Evolutionary conservation across 495 filamentous ascomycete species (phyloP), one percentile per base, ranked within the genome.

Genomic region (Aspergillus panamensis): DNA sequence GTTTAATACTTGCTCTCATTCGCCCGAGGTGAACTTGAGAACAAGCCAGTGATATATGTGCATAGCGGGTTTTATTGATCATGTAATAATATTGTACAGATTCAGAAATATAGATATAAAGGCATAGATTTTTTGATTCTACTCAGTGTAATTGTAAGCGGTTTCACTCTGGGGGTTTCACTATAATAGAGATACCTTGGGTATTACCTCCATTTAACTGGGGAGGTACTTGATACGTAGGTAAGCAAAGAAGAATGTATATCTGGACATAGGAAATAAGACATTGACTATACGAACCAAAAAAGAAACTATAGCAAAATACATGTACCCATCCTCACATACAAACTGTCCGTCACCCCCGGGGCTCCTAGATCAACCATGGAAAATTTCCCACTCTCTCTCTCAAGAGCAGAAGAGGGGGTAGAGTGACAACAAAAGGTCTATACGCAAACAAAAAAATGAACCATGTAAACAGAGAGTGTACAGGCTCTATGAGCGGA

Each of bases 1-100:
- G 80, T 32, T 64, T 85, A 33, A 48, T 91, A n/a, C 71, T 86
- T 49, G 67, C 85, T 16, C 44, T 92, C 17, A 58, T 89, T 49
- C 79, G 81, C 58, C 72, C 75, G 44, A 65, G 66, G 55, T 83
- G 68, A 75, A 60, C 35, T 14, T 4, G 13, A 13, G 5, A 13
- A 7, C 25, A 51, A 1, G 7, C 47, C 21, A n/a, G 6, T 10
- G 20, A 17, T 45, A 45, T 21, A 19, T 10, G 17, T 20, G 8
- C 7, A 45, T 45, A 14, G 37, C 13, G 16, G n/a, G 17, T 45
- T 3, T 20, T 20, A 31, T 31, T 48, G 10, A 39, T 32, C 40
- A 54, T 54, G 42, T 43, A 53, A 42, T 42, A 31, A 54, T 43
- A 54, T 3, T 49, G 47, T 49, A 54, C 21, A 39, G 31, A 9